Conservation (phyloP, 2,329 filamentous ascomycete genomes). For the Ceratocystis lukuohia region DNA sequence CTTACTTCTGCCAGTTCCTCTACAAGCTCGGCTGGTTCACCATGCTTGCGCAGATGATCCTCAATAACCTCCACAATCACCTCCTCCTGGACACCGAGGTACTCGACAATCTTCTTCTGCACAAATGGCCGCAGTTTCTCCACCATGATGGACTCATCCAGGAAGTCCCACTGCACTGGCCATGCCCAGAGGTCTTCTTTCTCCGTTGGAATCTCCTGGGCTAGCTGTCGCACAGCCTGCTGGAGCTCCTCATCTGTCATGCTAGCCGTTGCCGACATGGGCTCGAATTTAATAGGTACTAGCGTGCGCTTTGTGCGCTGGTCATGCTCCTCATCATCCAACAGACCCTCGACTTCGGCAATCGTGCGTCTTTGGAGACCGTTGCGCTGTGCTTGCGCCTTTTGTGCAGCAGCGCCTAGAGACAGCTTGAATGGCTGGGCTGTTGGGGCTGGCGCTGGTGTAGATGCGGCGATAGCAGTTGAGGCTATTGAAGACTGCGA, state of each 20-base stretch:
- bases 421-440: conserved; percentile 85
- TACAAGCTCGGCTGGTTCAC: conserved; percentile 64
- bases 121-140: conserved; percentile 89
- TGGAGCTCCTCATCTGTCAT: conserved; percentile 80
- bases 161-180: conserved; percentile 81
- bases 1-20: conserved; percentile 73
- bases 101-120: conserved; percentile 96
- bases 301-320: conserved; percentile 58
- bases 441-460: conserved; percentile 32
- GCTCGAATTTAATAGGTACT: conserved; percentile 71
- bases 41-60: conserved; percentile 65
- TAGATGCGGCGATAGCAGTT: background rate
- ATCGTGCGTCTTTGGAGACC: conserved; percentile 60
- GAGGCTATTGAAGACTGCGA: background rate
- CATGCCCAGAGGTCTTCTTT: conserved; percentile 83
- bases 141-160: conserved; percentile 67
- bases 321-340: conserved; percentile 89
- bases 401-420: conserved; percentile 76
- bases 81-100: conserved; percentile 90
- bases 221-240: conserved; percentile 67
- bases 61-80: conserved; percentile 88
- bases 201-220: conserved; percentile 78
- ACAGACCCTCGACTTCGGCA: conserved; percentile 81
- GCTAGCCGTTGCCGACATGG: conserved; percentile 43
- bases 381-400: conserved; percentile 42